A percentile compares a stretch with the other conserved stretches of the same genome.
Conservation (phyloP, 2,329 filamentous ascomycete genomes). For the Sporothrix luriei region DNA sequence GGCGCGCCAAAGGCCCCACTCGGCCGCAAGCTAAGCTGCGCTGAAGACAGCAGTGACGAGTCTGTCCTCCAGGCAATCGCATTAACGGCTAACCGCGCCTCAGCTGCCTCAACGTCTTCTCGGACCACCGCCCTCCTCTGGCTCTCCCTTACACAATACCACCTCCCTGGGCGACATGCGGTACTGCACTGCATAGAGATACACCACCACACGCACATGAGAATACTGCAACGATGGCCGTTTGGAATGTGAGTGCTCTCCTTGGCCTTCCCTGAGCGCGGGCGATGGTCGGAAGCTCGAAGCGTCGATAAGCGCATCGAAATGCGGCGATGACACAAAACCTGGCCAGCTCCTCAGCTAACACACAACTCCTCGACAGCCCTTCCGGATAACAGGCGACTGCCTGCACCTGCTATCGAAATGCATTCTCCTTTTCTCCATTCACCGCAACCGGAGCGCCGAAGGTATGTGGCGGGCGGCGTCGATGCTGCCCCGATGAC, state of each 20-base stretch:
- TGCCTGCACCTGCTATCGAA: constrained; percentile 84
- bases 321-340: background rate
- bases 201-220: constrained; percentile 6
- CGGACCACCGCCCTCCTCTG: too few species aligned
- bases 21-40: constrained; percentile 5
- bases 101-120: background rate
- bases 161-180: background rate
- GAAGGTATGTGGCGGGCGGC: constrained; percentile 60
- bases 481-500: background rate
- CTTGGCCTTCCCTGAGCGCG: background rate
- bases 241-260: constrained; percentile 23
- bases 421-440: constrained; percentile 85
- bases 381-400: constrained; percentile 79
- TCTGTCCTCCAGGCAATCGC: constrained; percentile 12
- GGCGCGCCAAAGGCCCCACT: background rate
- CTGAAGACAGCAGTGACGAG: constrained; percentile 24
- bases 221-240: constrained; percentile 27
- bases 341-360: constrained; percentile 10
- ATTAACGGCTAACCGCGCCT: background rate
- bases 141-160: background rate
- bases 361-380: constrained; percentile 43
- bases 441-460: constrained; percentile 83
- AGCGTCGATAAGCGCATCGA: background rate
- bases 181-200: background rate
- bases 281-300: background rate